Evolutionary conservation across 192 early-diverging fungal species (phyloP).

Genomic region (Radiomyces spectabilis): DNA sequence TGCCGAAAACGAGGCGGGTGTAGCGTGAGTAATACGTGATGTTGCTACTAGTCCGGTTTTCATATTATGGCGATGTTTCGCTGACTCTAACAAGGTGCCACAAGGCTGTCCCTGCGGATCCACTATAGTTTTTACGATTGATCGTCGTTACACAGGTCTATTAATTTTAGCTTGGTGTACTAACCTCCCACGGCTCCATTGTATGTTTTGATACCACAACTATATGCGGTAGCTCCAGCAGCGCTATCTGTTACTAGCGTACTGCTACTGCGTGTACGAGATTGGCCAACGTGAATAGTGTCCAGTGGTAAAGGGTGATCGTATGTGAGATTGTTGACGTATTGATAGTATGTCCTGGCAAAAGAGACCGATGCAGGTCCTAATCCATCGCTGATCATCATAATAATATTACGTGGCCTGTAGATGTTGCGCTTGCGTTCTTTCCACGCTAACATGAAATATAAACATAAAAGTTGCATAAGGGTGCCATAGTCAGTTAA

Average conservation of each 20-base stretch:
- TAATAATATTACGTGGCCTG: conserved; percentile 79
- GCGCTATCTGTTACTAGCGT: conserved; percentile 93
- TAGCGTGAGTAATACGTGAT: conserved; percentile 92
- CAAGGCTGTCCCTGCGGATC: conserved; percentile 64
- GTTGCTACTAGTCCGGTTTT: conserved; percentile 89
- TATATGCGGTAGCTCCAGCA: conserved; percentile 94
- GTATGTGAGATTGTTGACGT: conserved; percentile 44
- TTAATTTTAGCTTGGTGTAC: background rate
- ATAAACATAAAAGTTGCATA: too few relatives aligned
- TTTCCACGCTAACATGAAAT: too few relatives aligned
- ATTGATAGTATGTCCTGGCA: conserved; percentile 76
- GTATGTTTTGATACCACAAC: conserved; percentile 86
- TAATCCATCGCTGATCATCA: conserved; percentile 95
- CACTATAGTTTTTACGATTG: conserved; percentile 24
- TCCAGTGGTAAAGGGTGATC: conserved; percentile 57
- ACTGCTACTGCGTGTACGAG: conserved; percentile 75
- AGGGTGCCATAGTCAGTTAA: too few relatives aligned
- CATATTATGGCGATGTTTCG: conserved; percentile 67
- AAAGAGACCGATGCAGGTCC: conserved; percentile 91
- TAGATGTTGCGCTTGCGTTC: too few relatives aligned
- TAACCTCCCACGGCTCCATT: conserved; percentile 89
- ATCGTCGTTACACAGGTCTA: background rate
- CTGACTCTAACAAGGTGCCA: conserved; percentile 91
- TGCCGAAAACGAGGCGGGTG: conserved; percentile 71
- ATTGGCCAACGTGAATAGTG: conserved; percentile 75